phyloP scores from a whole-genome alignment of 441 rosid species.

The Erodium moschatum region DNA sequence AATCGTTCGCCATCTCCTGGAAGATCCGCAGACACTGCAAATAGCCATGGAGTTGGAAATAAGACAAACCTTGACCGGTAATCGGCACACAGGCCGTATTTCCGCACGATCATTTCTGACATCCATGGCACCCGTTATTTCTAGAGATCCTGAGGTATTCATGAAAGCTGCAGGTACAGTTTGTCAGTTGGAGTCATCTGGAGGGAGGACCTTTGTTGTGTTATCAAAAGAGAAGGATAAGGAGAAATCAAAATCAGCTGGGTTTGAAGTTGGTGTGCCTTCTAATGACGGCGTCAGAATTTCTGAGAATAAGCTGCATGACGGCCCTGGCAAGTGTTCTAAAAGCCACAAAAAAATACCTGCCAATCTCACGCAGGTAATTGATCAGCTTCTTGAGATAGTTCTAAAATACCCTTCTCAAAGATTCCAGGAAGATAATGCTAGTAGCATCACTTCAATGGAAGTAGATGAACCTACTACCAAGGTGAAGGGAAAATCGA shows the following conservation, averaged over 20 bases:
- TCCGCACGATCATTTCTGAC: constrained; percentile 62
- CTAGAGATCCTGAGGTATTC: constrained; percentile 80
- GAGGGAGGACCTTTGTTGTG: constrained; percentile 72
- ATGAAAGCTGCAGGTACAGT: constrained; percentile 77
- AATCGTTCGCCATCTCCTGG: constrained; percentile 82
- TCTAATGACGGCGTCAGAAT: constrained; percentile 59
- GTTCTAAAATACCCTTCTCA: constrained; percentile 57
- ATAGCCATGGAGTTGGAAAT: constrained; percentile 95
- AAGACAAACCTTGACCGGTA: constrained; percentile 67
- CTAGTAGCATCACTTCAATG: constrained; percentile 41
- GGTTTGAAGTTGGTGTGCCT: constrained; percentile 46
- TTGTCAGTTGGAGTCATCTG: constrained; percentile 88
- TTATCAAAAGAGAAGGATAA: constrained; percentile 59
- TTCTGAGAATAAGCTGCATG: constrained; percentile 65
- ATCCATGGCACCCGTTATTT: constrained; percentile 82
- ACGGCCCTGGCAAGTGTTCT: constrained; percentile 66
- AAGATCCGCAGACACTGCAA: constrained; percentile 96
- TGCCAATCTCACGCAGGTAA: constrained; percentile 69
- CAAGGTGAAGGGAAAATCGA: constrained; percentile 85
- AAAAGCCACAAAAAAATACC: constrained; percentile 80
- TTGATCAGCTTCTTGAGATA: constrained; percentile 94
- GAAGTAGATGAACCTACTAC: constrained; percentile 76
- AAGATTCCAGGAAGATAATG: constrained; percentile 46
- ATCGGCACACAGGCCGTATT: constrained; percentile 65
- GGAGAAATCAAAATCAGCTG: constrained; percentile 55